These are phyloP conservation scores for Aaosphaeria pasadenensis DNA, from an alignment of 2,329 filamentous ascomycete species.

Conservation along the genomic window DNA sequence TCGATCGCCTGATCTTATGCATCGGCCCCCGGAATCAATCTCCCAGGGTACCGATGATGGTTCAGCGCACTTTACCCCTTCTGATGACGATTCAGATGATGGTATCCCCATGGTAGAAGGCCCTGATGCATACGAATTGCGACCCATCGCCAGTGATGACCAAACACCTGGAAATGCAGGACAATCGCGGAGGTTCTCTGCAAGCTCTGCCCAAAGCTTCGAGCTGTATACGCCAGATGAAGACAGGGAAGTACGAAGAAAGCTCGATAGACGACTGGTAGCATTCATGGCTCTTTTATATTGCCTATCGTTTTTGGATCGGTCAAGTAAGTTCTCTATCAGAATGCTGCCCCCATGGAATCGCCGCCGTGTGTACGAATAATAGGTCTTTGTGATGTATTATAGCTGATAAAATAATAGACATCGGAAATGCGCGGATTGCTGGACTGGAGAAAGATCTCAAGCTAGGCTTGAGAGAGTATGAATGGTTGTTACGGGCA, in stretches of 20 bases:
- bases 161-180: background rate
- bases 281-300: slow-evolving; percentile 80
- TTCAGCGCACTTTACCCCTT: slow-evolving; percentile 19
- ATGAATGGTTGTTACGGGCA: slow-evolving; percentile 60
- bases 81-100: slow-evolving; percentile 6
- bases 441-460: slow-evolving; percentile 57
- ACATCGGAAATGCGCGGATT: slow-evolving; percentile 62
- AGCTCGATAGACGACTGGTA: slow-evolving; percentile 75
- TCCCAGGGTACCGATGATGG: slow-evolving; percentile 20
- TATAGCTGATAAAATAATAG: slow-evolving; percentile 21
- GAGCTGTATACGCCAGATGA: slow-evolving; percentile 65
- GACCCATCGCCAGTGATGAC: slow-evolving; percentile 8
- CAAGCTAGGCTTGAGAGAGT: slow-evolving; percentile 53
- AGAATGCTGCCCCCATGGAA: background rate
- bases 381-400: slow-evolving; percentile 4
- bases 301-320: slow-evolving; percentile 79
- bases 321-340: slow-evolving; percentile 61
- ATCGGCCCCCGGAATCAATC: slow-evolving; percentile 8
- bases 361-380: background rate
- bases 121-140: slow-evolving; percentile 23
- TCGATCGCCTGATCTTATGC: background rate
- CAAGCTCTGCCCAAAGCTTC: slow-evolving; percentile 41
- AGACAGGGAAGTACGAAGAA: slow-evolving; percentile 66
- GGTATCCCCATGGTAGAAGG: slow-evolving; percentile 7
- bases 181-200: slow-evolving; percentile 15